Base-by-base conservation (phyloP, 495 filamentous ascomycete genomes). In the Penicillium mononematosum region DNA sequence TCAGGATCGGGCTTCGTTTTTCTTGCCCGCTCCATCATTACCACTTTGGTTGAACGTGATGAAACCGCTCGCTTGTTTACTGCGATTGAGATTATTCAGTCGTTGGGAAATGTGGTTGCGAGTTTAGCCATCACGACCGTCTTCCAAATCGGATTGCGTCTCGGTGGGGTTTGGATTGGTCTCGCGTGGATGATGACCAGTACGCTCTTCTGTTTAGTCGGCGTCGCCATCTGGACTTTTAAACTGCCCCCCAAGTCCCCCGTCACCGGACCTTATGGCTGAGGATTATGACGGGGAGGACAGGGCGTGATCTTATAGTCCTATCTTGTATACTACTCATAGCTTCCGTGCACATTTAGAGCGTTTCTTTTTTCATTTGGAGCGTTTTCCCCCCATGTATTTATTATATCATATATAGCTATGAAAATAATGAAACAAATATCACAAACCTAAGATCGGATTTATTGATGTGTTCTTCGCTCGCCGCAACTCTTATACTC, bases 21-120 rank as follows among this genome's bases (percentile, higher is more conserved):
- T 48, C 59, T 76, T 2, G 69, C 70, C 1, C 78, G 84, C 5
- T 78, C 82, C 0, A 69, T 85, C 25, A 64, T 82, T 17, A 83
- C 81, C 2, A 75, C 75, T 0, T 68, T 83, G 12, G 81, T 86
- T 12, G 64, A 80, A 20, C 69, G 76, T 0, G 71, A 81, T 16
- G 76, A 84, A 50, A 82, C 81, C 0, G 82, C 83, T 9, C 72
- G 82, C 4, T 63, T 85, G 14, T 85, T 81, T 54, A 81, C 79
- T 0, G 69, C 85, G 34, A 78, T 86, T 49, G 80, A 78, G 56
- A 77, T 85, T 11, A 58, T 83, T 14, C 83, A 86, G 58, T 78
- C 79, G 0, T 48, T 81, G 22, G 81, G 82, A 14, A 74, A 72
- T n/a, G 73, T 86, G 22, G 69, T 81, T 25, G 82, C 78, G 3